Evolutionary conservation across 352 stramenopile genomes (phyloP), one percentile per base, ranked within the genome.

Genomic region (Globisporangium spiculum): DNA sequence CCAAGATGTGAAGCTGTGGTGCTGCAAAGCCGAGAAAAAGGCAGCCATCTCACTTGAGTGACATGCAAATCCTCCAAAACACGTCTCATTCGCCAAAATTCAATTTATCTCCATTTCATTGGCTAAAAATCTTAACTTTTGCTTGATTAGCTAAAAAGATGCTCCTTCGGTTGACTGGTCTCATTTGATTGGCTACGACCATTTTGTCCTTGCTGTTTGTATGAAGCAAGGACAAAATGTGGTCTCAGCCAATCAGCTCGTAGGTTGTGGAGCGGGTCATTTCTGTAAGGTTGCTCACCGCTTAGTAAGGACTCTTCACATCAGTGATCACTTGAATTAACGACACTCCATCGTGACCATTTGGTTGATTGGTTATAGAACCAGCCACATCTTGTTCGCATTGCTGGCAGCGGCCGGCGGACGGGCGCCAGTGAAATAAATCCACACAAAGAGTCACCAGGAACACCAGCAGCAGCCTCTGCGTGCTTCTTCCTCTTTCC

Each of bases 371-470:
- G 60, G 38, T 55, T 56, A 26, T 41, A 41, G 60, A 66, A 56
- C 60, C 44, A 56, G 34, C 30, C 44, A 4, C 30, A 32, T 32
- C 30, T 32, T 32, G 4, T 32, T 32, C 30, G 30, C 46, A 50
- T 36, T 50, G 41, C 16, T 50, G 41, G 41, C 41, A 18, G 6
- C 41, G 41, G 41, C 8, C 46, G 41, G 6, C 41, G 41, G 41
- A 16, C 46, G 60, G 44, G n/a, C 60, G 52, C 60, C 60, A 66
- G 48, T 66, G 60, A 56, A 66, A 50, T 66, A 32, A 27, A 60
- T 66, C 60, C 41, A 1, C 46, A 56, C 60, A 66, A 66, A 66
- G 60, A 58, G 60, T 64, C 59, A 64, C 59, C 12, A 52, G 27
- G 10, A 44, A 27, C 24, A 20, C 38, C 38, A 46, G 12, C 38